Evolutionary conservation across 2,329 filamentous ascomycete species (phyloP), one percentile per base, ranked within the genome.

Genomic region (Macrophomina phaseolina): DNA sequence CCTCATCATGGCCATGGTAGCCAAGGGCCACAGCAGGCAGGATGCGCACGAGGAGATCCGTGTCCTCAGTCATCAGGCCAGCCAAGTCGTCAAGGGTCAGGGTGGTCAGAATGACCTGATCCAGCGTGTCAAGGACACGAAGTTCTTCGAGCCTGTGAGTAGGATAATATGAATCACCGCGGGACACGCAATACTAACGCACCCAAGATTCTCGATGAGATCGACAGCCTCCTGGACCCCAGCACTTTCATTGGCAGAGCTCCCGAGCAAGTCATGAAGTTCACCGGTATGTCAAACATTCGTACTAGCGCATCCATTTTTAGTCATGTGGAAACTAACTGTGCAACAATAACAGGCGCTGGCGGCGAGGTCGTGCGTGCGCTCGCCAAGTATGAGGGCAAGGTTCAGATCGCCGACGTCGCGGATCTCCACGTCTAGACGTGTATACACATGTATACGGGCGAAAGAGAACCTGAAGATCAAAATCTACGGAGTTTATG

Each of bases 1-100:
- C 68, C 77, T 79, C 70, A 79, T 79, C 73, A 79, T 96, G 91
- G 88, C 87, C 71, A 84, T 94, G 66, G 87, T 90, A 34, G 87
- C 88, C 66, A 86, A 89, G 74, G 92, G 91, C 38, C 85, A 83
- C 34, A 91, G 87, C 9, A 83, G 93, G 61, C 92, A 96, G 77
- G 91, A 94, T 65, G 90, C 92, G 1, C 93, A 97, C 79, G 93
- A 97, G 81, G 82, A 94, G 78, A 94, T 97, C 73, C 90, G 79
- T 64, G 91, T 97, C 1, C 85, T 97, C 52, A 91, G 87, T 2
- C 90, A 93, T 80, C 83, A 96, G 80, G 92, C 93, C 0, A 86
- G 85, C 51, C 83, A 84, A 38, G 88, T 90, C 11, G 90, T 93
- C 48, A 91, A 91, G 82, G 85, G 87, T 72, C 82, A 90, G 77